phyloP scores from a whole-genome alignment of 306 rosid species.

The Oemleria cerasiformis region DNA sequence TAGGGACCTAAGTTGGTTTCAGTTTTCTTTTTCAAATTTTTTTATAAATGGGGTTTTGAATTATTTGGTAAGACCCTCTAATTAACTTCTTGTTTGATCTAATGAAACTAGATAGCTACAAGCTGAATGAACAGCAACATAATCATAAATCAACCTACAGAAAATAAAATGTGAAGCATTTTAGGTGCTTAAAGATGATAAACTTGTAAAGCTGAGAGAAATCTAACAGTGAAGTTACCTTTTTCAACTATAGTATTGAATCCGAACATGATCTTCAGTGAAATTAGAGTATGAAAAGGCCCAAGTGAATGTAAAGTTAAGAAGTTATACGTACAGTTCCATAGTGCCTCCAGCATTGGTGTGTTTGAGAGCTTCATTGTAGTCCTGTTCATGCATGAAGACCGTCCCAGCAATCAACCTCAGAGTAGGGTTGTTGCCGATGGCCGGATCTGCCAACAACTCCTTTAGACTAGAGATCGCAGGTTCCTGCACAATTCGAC shows the following conservation, averaged over 20 bases:
- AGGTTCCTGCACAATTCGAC: constrained; percentile 48
- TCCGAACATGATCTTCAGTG: background rate
- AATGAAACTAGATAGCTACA: background rate
- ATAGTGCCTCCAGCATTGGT: constrained; percentile 91
- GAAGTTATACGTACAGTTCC: constrained; percentile 62
- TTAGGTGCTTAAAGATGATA: background rate
- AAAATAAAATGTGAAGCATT: background rate
- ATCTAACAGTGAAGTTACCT: background rate
- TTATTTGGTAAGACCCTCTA: background rate
- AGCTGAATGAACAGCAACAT: background rate
- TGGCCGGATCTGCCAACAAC: constrained; percentile 80
- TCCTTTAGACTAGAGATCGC: constrained; percentile 65
- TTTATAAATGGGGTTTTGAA: background rate
- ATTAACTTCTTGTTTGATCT: background rate
- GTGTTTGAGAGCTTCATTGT: constrained; percentile 84
- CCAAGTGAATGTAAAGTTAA: background rate
- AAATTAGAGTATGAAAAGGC: background rate
- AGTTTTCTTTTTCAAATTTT: background rate
- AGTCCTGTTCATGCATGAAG: constrained; percentile 84
- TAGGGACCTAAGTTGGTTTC: background rate
- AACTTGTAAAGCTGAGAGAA: background rate
- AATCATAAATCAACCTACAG: background rate
- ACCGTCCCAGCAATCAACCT: constrained; percentile 81
- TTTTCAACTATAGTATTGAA: background rate
- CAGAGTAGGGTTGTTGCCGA: constrained; percentile 64